Evolutionary conservation across 2,329 filamentous ascomycete species (phyloP).

Genomic region (Colletotrichum plurivorum): DNA sequence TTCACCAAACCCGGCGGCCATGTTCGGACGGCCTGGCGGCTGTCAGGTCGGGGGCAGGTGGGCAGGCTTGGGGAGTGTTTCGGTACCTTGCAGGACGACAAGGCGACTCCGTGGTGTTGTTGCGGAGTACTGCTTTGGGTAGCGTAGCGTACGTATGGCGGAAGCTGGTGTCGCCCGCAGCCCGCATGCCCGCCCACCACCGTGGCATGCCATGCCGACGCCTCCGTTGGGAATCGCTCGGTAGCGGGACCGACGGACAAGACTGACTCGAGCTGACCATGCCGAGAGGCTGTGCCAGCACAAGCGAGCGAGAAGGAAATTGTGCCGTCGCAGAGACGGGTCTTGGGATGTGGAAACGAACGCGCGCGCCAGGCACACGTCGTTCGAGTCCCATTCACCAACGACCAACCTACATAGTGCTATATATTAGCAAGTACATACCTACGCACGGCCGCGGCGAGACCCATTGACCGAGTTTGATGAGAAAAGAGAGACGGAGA

Average conservation of each 20-base stretch:
- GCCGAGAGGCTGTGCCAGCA: conserved; percentile 35
- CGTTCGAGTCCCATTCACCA: not conserved
- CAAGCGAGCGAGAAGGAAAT: conserved; percentile 39
- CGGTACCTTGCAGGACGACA: conserved; percentile 17
- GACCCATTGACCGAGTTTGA: conserved; percentile 35
- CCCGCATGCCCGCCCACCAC: no score
- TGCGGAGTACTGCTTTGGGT: no score
- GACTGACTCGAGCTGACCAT: conserved; percentile 36
- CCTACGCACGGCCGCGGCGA: conserved; percentile 24
- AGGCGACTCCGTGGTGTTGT: no score
- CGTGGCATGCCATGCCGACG: no score
- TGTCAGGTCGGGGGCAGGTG: not conserved
- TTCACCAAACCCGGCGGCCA: not conserved
- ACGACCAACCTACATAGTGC: not conserved
- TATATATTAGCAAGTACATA: not conserved
- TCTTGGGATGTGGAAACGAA: conserved; percentile 22
- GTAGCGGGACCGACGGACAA: conserved; percentile 16
- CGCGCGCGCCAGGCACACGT: conserved; percentile 33
- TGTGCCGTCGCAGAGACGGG: conserved; percentile 33
- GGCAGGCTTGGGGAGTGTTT: not conserved
- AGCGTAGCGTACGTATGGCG: no score
- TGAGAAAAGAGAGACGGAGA: conserved; percentile 8
- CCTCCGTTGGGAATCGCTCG: conserved; percentile 18
- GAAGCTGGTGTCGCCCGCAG: no score
- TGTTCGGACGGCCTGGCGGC: conserved; percentile 3